Conservation (phyloP, 2,329 filamentous ascomycete genomes). For the Ramularia endophylla region DNA sequence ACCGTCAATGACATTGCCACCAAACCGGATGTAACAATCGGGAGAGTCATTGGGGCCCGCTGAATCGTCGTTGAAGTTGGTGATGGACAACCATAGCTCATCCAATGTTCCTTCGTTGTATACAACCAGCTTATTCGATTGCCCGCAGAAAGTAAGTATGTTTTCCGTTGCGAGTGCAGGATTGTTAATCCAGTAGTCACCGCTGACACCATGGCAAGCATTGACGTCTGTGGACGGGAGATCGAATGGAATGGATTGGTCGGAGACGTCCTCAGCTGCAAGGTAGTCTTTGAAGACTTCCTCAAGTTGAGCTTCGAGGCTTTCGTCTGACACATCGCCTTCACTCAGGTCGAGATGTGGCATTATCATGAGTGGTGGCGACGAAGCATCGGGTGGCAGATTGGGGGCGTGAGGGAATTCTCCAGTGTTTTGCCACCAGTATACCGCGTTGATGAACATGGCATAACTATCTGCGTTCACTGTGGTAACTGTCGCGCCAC, state of each 20-base stretch:
- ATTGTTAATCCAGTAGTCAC: slow-evolving; percentile 9
- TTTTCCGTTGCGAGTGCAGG: slow-evolving; percentile 4
- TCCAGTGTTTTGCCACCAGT: background rate
- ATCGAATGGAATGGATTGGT: too few relatives aligned
- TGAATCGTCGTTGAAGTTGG: background rate
- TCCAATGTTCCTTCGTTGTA: slow-evolving; percentile 6
- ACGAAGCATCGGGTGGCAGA: too few relatives aligned
- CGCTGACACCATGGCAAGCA: slow-evolving; percentile 6
- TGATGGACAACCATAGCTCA: slow-evolving; percentile 4
- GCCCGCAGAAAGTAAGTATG: slow-evolving; percentile 4
- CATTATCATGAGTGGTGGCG: too few relatives aligned
- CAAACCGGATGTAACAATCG: slow-evolving; percentile 3
- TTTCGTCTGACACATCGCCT: too few relatives aligned
- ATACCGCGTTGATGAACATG: background rate
- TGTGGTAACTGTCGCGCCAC: too few relatives aligned
- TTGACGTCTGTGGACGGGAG: slow-evolving; percentile 3
- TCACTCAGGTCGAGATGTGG: too few relatives aligned
- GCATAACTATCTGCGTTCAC: too few relatives aligned
- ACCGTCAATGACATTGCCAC: slow-evolving; percentile 6
- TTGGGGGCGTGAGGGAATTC: too few relatives aligned
- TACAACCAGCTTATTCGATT: background rate
- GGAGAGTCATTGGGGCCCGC: slow-evolving; percentile 3
- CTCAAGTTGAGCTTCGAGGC: too few relatives aligned
- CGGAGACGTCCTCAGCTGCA: too few relatives aligned
- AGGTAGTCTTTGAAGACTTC: too few relatives aligned